A percentile compares a stretch with the other conserved stretches of the same genome.
These are phyloP conservation scores for Vicia faba DNA, from an alignment of 306 rosid species.

Conservation along the genomic window DNA sequence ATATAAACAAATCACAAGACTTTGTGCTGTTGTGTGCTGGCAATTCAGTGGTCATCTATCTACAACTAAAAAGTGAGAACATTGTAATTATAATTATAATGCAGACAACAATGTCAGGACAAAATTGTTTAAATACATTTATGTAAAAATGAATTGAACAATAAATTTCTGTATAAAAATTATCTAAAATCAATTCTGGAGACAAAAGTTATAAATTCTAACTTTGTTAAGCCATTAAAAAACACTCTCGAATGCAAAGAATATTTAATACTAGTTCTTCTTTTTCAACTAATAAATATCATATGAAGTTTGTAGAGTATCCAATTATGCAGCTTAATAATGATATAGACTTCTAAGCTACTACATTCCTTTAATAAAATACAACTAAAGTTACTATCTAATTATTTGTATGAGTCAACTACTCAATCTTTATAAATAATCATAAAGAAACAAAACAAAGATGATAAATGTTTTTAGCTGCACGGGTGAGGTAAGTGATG, in stretches of 20 bases:
- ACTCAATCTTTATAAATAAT: constrained; percentile 19
- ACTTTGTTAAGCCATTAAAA: constrained; percentile 25
- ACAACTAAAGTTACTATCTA: constrained; percentile 20
- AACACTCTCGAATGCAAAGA: constrained; percentile 15
- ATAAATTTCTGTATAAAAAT: too few relatives aligned
- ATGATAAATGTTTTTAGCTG: constrained; percentile 20
- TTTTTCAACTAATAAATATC: constrained; percentile 20
- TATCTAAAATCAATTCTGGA: too few relatives aligned
- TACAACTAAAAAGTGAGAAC: constrained; percentile 41
- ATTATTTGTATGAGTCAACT: constrained; percentile 34
- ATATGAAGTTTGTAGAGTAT: constrained; percentile 11
- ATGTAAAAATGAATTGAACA: too few relatives aligned
- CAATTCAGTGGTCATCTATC: constrained; percentile 43
- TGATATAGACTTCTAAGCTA: constrained; percentile 23
- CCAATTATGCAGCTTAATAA: background rate
- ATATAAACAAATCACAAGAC: constrained; percentile 32
- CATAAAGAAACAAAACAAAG: constrained; percentile 26
- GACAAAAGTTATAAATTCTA: too few relatives aligned
- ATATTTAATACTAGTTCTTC: constrained; percentile 20
- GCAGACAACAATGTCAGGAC: constrained; percentile 38
- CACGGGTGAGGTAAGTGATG: constrained; percentile 34
- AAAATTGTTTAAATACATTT: too few relatives aligned
- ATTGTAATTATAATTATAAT: constrained; percentile 29
- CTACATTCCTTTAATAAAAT: constrained; percentile 8
- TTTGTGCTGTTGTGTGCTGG: constrained; percentile 39